A percentile compares a stretch with the other conserved stretches of the same genome.
Evolutionary conservation across 2,329 filamentous ascomycete species (phyloP).

Genomic region (Penicillium glabrum): DNA sequence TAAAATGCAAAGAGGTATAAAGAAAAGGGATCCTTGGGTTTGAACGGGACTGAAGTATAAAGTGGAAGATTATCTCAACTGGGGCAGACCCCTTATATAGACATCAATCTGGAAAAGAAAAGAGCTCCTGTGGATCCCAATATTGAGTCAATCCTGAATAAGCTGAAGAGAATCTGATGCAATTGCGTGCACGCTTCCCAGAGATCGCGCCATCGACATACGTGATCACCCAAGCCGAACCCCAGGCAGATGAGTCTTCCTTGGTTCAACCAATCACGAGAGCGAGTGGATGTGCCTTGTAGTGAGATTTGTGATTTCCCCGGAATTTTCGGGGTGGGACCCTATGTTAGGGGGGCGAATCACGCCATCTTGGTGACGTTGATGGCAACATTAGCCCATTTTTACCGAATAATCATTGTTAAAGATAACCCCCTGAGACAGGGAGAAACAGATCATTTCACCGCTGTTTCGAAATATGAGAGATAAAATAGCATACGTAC

Average conservation of each 20-base stretch:
- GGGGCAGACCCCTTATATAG: constrained; percentile 8
- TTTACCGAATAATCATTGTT: constrained; percentile 3
- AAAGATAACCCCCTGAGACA: background rate
- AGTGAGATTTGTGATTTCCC: constrained; percentile 1
- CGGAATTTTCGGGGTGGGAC: constrained; percentile 3
- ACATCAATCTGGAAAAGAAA: background rate
- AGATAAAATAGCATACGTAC: background rate
- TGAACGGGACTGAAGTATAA: background rate
- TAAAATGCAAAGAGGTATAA: background rate
- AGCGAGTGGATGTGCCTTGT: background rate
- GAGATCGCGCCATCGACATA: constrained; percentile 32
- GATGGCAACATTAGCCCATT: constrained; percentile 21
- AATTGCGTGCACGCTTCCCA: constrained; percentile 8
- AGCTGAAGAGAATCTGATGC: constrained; percentile 16
- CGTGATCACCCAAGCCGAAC: constrained; percentile 24
- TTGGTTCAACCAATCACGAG: constrained; percentile 9
- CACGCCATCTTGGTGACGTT: constrained; percentile 27
- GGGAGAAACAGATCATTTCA: constrained; percentile 1
- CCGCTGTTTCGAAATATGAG: constrained; percentile 12
- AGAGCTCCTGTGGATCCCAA: constrained; percentile 7
- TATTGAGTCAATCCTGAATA: constrained; percentile 20
- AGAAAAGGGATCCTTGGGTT: background rate
- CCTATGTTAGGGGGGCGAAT: constrained; percentile 10
- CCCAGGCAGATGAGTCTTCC: background rate
- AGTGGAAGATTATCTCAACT: background rate